A percentile compares a stretch with the other conserved stretches of the same genome.
phyloP scores from a whole-genome alignment of 257 asterid species.

The Capsicum rhomboideum region DNA sequence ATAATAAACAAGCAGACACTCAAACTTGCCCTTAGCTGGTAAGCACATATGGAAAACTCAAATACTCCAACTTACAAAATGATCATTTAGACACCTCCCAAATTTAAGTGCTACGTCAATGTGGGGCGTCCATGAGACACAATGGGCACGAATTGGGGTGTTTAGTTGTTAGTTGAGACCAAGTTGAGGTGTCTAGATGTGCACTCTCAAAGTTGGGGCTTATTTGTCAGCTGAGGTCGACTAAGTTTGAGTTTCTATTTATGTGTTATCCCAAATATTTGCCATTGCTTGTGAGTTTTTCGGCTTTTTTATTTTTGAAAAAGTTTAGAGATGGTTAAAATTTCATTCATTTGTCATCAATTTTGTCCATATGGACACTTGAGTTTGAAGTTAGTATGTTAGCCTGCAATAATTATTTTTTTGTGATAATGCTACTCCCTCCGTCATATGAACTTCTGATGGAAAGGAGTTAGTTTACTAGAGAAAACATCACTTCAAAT shows the following conservation, averaged over 20 bases:
- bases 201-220: not conserved
- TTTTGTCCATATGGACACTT: not conserved
- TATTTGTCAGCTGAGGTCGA: not conserved
- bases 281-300: not conserved
- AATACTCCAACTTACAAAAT: too few relatives aligned
- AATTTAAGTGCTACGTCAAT: too few relatives aligned
- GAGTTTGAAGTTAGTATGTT: not conserved
- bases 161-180: not conserved
- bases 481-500: not conserved
- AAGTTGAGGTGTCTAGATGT: not conserved
- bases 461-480: not conserved
- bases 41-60: too few relatives aligned
- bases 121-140: not conserved
- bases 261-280: not conserved
- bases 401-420: not conserved
- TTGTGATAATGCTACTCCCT: not conserved
- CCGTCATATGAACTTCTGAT: not conserved
- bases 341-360: not conserved
- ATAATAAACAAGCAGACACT: too few relatives aligned
- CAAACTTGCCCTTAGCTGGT: too few relatives aligned
- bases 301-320: not conserved
- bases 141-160: not conserved
- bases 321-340: not conserved
- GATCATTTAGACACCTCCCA: too few relatives aligned
- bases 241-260: not conserved